These are phyloP conservation scores for Oldenlandia corymbosa DNA, from an alignment of 257 asterid genomes.

Conservation along the genomic window DNA sequence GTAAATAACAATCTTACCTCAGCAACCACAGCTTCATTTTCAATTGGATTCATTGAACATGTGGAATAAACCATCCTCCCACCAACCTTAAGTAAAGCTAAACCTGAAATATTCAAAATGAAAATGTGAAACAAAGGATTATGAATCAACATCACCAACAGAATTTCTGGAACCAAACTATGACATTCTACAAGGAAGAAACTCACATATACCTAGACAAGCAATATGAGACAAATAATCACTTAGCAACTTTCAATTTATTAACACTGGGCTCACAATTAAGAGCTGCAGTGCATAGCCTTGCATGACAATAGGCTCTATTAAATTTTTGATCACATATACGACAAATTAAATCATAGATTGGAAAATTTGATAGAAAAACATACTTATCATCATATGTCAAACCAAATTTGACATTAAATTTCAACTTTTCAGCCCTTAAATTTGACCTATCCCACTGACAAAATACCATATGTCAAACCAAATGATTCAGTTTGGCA, in stretches of 20 bases:
- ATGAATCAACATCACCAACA: too few relatives aligned
- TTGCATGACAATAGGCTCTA: neutral
- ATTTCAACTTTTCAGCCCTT: neutral
- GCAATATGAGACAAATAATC: neutral
- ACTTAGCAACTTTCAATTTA: neutral
- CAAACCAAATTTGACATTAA: neutral
- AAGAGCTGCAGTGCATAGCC: neutral
- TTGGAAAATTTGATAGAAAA: neutral
- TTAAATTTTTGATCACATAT: neutral
- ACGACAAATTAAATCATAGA: neutral
- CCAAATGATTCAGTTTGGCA: neutral
- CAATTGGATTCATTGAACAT: slow-evolving; percentile 98
- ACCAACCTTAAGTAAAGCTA: slow-evolving; percentile 93
- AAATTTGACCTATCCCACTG: neutral
- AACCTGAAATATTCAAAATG: slow-evolving; percentile 41
- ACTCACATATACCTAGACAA: neutral
- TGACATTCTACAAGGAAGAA: neutral
- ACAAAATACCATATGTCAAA: neutral
- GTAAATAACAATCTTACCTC: slow-evolving; percentile 52
- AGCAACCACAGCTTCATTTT: slow-evolving; percentile 93
- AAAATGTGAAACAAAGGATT: neutral
- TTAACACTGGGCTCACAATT: neutral
- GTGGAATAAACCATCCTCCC: slow-evolving; percentile 96
- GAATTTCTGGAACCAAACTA: neutral
- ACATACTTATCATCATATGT: neutral